Percentiles rank a stretch among this genome's conserved stretches.
These are phyloP conservation scores for Pythium guiyangense DNA, from an alignment of 352 stramenopile species.

Conservation along the genomic window DNA sequence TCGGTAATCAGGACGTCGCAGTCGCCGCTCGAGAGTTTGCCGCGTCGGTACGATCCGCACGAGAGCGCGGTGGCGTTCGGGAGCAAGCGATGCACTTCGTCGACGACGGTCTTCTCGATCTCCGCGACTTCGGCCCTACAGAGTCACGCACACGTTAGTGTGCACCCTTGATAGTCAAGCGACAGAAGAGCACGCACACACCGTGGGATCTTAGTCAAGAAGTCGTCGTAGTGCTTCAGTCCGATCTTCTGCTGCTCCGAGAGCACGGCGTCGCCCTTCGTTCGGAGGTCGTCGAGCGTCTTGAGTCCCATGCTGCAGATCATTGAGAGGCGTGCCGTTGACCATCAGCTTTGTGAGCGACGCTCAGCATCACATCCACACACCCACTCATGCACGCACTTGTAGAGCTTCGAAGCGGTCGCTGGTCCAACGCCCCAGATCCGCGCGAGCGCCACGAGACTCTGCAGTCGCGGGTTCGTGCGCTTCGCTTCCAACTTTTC, in stretches of 20 bases:
- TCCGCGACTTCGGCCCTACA: conserved; percentile 59
- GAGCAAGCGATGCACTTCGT: conserved; percentile 57
- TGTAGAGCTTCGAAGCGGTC: conserved; percentile 76
- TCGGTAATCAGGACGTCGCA: conserved; percentile 82
- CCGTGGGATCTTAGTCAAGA: conserved; percentile 75
- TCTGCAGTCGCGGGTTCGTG: conserved; percentile 44
- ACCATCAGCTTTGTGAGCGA: not conserved
- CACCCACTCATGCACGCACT: conserved; percentile 18
- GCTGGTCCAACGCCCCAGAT: conserved; percentile 78
- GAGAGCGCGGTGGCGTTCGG: conserved; percentile 56
- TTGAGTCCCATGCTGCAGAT: conserved; percentile 49
- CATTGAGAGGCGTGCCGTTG: too few species aligned
- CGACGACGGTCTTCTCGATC: conserved; percentile 72
- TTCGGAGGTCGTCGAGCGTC: conserved; percentile 43
- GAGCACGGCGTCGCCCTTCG: conserved; percentile 33
- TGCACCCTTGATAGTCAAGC: too few species aligned
- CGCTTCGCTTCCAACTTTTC: conserved; percentile 83
- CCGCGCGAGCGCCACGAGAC: conserved; percentile 56
- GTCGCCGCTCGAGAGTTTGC: conserved; percentile 62
- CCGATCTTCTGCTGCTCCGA: conserved; percentile 71
- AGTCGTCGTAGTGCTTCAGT: conserved; percentile 77
- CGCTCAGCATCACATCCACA: not conserved
- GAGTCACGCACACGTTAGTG: too few species aligned
- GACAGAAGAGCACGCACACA: conserved; percentile 1
- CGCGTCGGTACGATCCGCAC: conserved; percentile 79